Evolutionary conservation across 306 rosid species (phyloP).

Genomic region (Gastrolobium bilobum): DNA sequence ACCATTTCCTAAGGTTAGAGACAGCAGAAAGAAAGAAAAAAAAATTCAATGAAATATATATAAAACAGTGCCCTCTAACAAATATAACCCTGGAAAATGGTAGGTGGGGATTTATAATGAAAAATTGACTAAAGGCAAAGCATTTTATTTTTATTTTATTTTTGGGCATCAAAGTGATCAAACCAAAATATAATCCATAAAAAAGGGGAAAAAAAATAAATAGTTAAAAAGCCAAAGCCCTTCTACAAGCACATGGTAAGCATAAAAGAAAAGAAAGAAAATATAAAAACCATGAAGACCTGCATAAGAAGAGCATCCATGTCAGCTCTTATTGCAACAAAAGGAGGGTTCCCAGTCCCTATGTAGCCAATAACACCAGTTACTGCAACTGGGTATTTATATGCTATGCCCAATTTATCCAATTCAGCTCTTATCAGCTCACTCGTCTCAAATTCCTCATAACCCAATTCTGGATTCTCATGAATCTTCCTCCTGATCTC

Average conservation of each 20-base stretch:
- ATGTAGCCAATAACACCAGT: constrained; percentile 82
- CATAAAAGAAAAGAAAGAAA: not conserved
- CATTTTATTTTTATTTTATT: not conserved
- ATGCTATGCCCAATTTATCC: constrained; percentile 65
- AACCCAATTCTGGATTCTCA: constrained; percentile 85
- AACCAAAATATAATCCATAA: constrained; percentile 5
- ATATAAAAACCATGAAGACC: constrained; percentile 52
- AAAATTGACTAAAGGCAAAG: not conserved
- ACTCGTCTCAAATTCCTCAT: constrained; percentile 86
- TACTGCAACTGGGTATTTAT: constrained; percentile 71
- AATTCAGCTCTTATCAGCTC: constrained; percentile 73
- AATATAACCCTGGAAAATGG: constrained; percentile 23
- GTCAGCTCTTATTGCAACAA: constrained; percentile 90
- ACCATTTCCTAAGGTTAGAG: constrained; percentile 65
- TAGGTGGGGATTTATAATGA: not conserved
- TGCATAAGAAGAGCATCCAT: constrained; percentile 91
- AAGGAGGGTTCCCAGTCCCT: constrained; percentile 77
- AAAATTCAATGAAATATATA: constrained; percentile 5
- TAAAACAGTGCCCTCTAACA: not conserved
- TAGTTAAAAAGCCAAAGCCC: constrained; percentile 22
- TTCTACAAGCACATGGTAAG: not conserved
- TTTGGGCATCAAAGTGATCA: not conserved
- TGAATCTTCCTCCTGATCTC: constrained; percentile 77
- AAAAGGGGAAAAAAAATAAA: not conserved
- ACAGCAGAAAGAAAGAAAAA: not conserved